A percentile compares a stretch with the other conserved stretches of the same genome.
Evolutionary conservation across 495 filamentous ascomycete genomes (phyloP).

Genomic region (Lophiostoma macrostomum): DNA sequence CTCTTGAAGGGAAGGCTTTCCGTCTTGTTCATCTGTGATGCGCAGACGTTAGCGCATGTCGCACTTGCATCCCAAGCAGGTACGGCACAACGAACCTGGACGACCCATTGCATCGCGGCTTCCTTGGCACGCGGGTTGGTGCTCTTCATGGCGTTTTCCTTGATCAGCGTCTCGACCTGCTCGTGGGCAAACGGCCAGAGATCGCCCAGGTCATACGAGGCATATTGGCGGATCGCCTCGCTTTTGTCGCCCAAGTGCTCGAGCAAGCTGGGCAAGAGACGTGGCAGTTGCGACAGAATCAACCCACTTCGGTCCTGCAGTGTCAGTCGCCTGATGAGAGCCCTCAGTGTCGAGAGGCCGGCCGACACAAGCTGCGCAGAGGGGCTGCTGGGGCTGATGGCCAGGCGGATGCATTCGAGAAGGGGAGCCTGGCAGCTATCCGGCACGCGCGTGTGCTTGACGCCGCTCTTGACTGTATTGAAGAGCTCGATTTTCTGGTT

Average conservation of each 20-base stretch:
- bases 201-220: constrained; percentile 69
- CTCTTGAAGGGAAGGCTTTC: constrained; percentile 72
- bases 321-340: constrained; percentile 76
- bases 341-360: constrained; percentile 79
- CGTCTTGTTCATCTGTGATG: constrained; percentile 69
- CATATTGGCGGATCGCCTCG: constrained; percentile 70
- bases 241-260: constrained; percentile 88
- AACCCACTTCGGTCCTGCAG: constrained; percentile 74
- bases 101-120: constrained; percentile 75
- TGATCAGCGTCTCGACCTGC: constrained; percentile 76
- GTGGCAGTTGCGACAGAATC: constrained; percentile 60
- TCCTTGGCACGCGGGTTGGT: constrained; percentile 82
- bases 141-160: constrained; percentile 71
- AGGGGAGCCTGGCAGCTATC: constrained; percentile 66
- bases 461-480: constrained; percentile 72
- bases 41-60: background rate
- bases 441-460: constrained; percentile 84
- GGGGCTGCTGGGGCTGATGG: constrained; percentile 70
- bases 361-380: constrained; percentile 61
- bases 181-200: constrained; percentile 61
- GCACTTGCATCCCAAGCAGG: background rate
- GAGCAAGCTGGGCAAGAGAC: constrained; percentile 66
- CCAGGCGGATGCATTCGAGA: constrained; percentile 68
- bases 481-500: constrained; percentile 70
- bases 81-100: constrained; percentile 51